Percentiles rank a stretch among this genome's conserved stretches.
Evolutionary conservation across 352 stramenopile species (phyloP).

Genomic region (Globisporangium viniferum): DNA sequence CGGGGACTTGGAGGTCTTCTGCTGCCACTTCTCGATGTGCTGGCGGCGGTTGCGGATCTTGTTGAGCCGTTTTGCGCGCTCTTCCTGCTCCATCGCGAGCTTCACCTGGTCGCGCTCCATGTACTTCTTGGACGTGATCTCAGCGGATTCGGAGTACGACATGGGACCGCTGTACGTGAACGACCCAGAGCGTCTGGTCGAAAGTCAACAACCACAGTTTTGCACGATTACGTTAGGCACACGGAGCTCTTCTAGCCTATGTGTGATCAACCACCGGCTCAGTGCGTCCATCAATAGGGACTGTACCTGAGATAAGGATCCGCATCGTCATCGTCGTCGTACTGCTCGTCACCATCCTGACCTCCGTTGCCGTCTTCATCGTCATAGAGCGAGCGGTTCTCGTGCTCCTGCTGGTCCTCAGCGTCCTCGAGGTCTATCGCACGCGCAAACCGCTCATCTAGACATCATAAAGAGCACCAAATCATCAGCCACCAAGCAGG

Average conservation of each 20-base stretch:
- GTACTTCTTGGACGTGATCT: constrained; percentile 82
- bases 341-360: constrained; percentile 3
- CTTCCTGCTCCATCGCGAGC: constrained; percentile 55
- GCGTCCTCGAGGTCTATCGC: constrained; percentile 31
- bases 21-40: constrained; percentile 81
- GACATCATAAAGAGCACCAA: neutral
- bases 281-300: neutral
- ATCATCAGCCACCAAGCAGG: neutral
- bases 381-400: constrained; percentile 15
- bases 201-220: neutral
- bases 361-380: constrained; percentile 17
- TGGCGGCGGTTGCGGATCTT: constrained; percentile 59
- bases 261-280: neutral
- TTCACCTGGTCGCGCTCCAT: constrained; percentile 67
- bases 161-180: constrained; percentile 30
- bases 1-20: constrained; percentile 88
- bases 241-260: neutral
- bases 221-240: neutral
- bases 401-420: constrained; percentile 26
- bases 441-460: constrained; percentile 42
- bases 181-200: constrained; percentile 22
- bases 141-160: constrained; percentile 53
- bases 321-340: constrained; percentile 8
- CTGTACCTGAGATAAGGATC: constrained; percentile 9
- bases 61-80: constrained; percentile 49